Evolutionary conservation across 805 yeast species (phyloP), one percentile per base, ranked within the genome.

Genomic region (Teunomyces pallodes): DNA sequence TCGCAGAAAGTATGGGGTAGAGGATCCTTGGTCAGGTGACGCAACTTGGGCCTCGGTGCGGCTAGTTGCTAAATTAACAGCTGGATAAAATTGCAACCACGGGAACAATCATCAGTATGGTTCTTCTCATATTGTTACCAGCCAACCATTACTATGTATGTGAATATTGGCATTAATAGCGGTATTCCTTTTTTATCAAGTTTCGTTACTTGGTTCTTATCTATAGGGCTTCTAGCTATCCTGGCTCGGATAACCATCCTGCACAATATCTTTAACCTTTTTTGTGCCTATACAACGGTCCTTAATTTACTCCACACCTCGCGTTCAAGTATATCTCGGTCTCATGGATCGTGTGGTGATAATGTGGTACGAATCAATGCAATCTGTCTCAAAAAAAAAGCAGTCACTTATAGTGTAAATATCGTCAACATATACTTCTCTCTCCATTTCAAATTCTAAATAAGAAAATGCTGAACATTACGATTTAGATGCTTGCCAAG

Each of bases 1-100:
- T 9, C 12, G 26, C 24, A 20, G 20, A 40, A 30, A 40, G 41
- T 38, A 38, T 38, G 41, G 41, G 41, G 41, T 38, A 38, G 12
- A 24, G 14, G 14, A 38, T 32, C 35, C 35, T 32, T 32, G 35
- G 14, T 13, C 35, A 32, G 16, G 35, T 32, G 35, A 32, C 35
- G n/a, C 35, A 32, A 12, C 16, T n/a, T 16, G n/a, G n/a, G 7
- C 33, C 9, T n/a, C 13, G 16, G 35, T 32, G 13, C 9, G 35
- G 35, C 17, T 13, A 3, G 17, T n/a, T 32, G 14, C 35, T 7
- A 5, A 0, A 5, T 8, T 9, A 13, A n/a, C 16, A 20, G 24
- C 24, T 20, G 6, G 6, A 4, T 20, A 20, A 5, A 5, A 20
- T 20, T 20, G 5, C 24, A 20, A 20, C 24, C 24, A 20, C 24